Evolutionary conservation across 495 filamentous ascomycete species (phyloP), one percentile per base, ranked within the genome.

Genomic region (Aspergillus ellipticus): DNA sequence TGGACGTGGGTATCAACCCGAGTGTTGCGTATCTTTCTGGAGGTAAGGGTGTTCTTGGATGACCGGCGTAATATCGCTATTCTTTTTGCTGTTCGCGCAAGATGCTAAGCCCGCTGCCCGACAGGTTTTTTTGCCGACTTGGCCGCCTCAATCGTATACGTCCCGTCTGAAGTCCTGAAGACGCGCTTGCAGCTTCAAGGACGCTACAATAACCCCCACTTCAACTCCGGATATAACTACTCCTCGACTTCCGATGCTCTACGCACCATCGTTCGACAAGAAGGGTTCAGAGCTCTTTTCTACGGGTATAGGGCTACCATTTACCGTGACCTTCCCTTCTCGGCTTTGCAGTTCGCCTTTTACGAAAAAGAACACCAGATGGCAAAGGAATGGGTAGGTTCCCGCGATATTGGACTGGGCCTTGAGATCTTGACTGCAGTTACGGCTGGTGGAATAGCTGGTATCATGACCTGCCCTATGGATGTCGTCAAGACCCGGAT

Each of bases 401-500:
- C 83, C 37, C 76, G 82, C 43, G 89, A 96, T 50, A 94, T 98
- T 52, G 95, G 95, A 0, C 65, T 94, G 54, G 78, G 84, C 5
- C 65, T 96, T 45, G 95, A 98, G 69, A 86, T 98, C 51, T 66
- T 92, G 33, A 98, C 94, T 3, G 94, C 90, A 6, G 90, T 88
- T 6, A 87, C 85, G n/a, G 94, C 94, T 1, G 94, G 94, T 51
- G 93, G 94, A 22, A 84, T 97, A 73, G 94, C 94, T 1, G 94
- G 94, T 55, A 88, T 94, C 4, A 85, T 98, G 1, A 97, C 94
- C 2, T 96, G 92, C 66, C 94, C 94, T 13, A 81, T 98, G 59
- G 94, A 98, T 65, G 94, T 98, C 4, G 95, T 98, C 48, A 98
- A 98, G 73, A 98, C 94, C 0, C 81, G 94, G 47, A 86, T 97